phyloP scores from a whole-genome alignment of 129 eudicot species.

The Arctium minus region DNA sequence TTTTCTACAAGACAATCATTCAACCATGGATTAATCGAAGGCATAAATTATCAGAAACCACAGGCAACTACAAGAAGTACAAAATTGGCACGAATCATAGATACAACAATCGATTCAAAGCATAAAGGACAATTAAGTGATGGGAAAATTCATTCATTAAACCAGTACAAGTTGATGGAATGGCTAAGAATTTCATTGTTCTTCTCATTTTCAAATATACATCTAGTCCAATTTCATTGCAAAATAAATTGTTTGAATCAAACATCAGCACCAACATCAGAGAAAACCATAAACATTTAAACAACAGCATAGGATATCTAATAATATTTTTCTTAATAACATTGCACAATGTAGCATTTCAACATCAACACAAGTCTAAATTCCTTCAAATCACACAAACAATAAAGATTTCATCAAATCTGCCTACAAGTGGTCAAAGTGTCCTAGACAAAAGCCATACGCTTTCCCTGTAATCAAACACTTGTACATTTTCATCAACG shows the following conservation, averaged over 20 bases:
- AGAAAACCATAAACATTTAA: no score
- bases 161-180: not conserved
- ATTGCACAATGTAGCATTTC: not conserved
- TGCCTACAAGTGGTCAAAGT: not conserved
- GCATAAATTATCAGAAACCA: not conserved
- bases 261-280: not conserved
- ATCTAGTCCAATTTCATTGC: not conserved
- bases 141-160: not conserved
- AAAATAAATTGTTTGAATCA: not conserved
- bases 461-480: not conserved
- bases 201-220: not conserved
- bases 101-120: not conserved
- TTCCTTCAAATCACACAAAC: not conserved
- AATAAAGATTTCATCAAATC: not conserved
- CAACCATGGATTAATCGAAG: not conserved
- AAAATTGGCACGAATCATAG: no score
- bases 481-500: not conserved
- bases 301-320: not conserved
- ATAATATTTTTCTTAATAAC: not conserved
- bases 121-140: not conserved
- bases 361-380: not conserved
- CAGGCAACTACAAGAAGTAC: not conserved
- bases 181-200: not conserved
- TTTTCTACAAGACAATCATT: constrained; percentile 18
- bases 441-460: no score